Evolutionary conservation across 352 stramenopile genomes (phyloP).

Genomic region (Globisporangium acanthophoron): DNA sequence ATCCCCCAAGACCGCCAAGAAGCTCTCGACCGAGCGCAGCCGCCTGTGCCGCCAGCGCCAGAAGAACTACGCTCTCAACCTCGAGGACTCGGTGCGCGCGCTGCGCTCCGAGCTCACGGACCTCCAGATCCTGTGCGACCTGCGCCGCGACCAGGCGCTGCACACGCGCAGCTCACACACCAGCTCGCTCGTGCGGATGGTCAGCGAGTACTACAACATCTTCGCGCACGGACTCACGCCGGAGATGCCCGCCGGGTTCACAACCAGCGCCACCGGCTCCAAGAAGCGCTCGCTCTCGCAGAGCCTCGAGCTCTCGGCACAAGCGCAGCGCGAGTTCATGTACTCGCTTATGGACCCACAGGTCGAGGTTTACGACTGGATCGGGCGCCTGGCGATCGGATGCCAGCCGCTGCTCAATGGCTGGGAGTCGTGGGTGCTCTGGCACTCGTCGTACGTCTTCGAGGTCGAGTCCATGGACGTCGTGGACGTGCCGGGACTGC

Average conservation of each 20-base stretch:
- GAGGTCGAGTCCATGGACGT: conserved; percentile 30
- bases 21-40: conserved; percentile 19
- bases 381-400: conserved; percentile 26
- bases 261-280: neutral
- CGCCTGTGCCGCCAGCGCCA: conserved; percentile 18
- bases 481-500: conserved; percentile 22
- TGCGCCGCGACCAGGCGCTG: conserved; percentile 12
- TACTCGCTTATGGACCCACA: conserved; percentile 32
- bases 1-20: conserved; percentile 1
- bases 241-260: neutral
- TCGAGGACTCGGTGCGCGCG: conserved; percentile 9
- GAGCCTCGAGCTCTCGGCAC: conserved; percentile 16
- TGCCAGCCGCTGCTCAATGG: conserved; percentile 27
- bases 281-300: conserved; percentile 22
- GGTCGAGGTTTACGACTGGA: conserved; percentile 40
- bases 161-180: conserved; percentile 3
- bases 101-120: conserved; percentile 6
- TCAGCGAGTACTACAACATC: conserved; percentile 12
- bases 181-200: conserved; percentile 8
- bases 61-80: conserved; percentile 14
- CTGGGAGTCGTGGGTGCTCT: conserved; percentile 32
- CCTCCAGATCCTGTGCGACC: conserved; percentile 1
- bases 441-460: conserved; percentile 33
- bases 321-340: conserved; percentile 37
- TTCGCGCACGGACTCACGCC: conserved; percentile 9